Evolutionary conservation across 257 asterid genomes (phyloP), one percentile per base, ranked within the genome.

Genomic region (Fraxinus anomala): DNA sequence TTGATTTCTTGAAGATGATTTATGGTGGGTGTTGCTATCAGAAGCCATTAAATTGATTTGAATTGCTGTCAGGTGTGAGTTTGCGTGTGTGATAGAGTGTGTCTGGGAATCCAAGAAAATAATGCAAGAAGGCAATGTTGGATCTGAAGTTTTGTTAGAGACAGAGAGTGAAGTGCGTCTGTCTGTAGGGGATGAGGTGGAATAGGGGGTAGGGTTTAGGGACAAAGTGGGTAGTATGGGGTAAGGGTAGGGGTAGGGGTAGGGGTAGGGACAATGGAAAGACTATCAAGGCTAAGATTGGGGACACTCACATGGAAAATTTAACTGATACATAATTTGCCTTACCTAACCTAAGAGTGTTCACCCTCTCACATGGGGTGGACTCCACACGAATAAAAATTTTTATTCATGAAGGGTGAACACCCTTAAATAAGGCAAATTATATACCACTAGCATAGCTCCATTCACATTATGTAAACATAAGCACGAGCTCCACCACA

Each of bases 1-100:
- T 73, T 81, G 84, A 83, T 70, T 70, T 83, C 85, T 81, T 76
- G 88, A 86, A n/a, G 85, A 49, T 77, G 85, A 67, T 79, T 80
- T 82, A 75, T n/a, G 73, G 79, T 82, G 63, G 77, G 9, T 49
- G 68, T 24, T 72, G 66, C 51, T 40, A 66, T 76, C 86, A 37
- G 91, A 82, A 8, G 92, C 90, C 94, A 90, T 90, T 81, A 79
- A 82, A 79, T 81, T 80, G 87, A 59, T 8, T 23, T 59, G 72
- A 33, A 61, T 21, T 68, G 77, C 44, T 67, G 84, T 80, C 84
- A 82, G 84, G 71, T 40, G 70, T 56, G 75, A 26, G 79, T 61
- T 19, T 19, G 33, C 23, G 63, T 34, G 74, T 12, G 28, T 21
- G 74, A 42, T 26, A 56, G 30, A 14, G 31, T 1, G 81, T 28